Conservation (phyloP, 1,284 basidiomycete genomes). For the Spongiforma sp. region DNA sequence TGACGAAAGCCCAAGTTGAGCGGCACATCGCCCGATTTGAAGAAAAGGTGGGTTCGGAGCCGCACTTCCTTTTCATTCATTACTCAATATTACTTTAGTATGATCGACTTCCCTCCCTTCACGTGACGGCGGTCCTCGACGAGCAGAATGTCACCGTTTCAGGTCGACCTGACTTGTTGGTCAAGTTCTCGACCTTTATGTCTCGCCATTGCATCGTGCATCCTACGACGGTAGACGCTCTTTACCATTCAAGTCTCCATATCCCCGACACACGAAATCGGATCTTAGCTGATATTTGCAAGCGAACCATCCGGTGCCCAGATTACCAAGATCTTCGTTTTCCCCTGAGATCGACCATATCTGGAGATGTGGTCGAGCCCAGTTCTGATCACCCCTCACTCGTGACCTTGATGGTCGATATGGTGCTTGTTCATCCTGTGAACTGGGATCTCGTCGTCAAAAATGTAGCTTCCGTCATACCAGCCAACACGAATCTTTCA, state of each 20-base stretch:
- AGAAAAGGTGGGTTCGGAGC: slow-evolving; percentile 36
- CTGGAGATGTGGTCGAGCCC: slow-evolving; percentile 44
- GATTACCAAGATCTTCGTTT: slow-evolving; percentile 46
- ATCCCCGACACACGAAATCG: slow-evolving; percentile 39
- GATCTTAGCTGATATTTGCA: slow-evolving; percentile 50
- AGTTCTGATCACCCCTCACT: slow-evolving; percentile 40
- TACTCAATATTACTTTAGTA: slow-evolving; percentile 19
- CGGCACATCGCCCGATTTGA: slow-evolving; percentile 44
- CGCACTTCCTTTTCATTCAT: slow-evolving; percentile 1
- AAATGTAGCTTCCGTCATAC: slow-evolving; percentile 35
- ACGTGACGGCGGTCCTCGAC: slow-evolving; percentile 56
- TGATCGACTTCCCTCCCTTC: slow-evolving; percentile 38
- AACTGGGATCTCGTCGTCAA: slow-evolving; percentile 55
- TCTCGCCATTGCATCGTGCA: slow-evolving; percentile 42
- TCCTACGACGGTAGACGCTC: slow-evolving; percentile 50
- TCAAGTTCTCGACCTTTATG: slow-evolving; percentile 45
- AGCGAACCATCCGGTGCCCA: slow-evolving; percentile 56
- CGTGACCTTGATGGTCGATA: slow-evolving; percentile 56
- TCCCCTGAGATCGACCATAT: slow-evolving; percentile 54
- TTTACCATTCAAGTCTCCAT: slow-evolving; percentile 58
- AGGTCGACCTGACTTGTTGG: slow-evolving; percentile 56
- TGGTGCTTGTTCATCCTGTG: slow-evolving; percentile 60
- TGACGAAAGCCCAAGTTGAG: slow-evolving; percentile 40
- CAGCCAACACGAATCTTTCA: slow-evolving; percentile 32
- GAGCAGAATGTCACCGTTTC: slow-evolving; percentile 59